Base-by-base conservation (phyloP, 208 protist genomes). In the Leishmania tropica region DNA sequence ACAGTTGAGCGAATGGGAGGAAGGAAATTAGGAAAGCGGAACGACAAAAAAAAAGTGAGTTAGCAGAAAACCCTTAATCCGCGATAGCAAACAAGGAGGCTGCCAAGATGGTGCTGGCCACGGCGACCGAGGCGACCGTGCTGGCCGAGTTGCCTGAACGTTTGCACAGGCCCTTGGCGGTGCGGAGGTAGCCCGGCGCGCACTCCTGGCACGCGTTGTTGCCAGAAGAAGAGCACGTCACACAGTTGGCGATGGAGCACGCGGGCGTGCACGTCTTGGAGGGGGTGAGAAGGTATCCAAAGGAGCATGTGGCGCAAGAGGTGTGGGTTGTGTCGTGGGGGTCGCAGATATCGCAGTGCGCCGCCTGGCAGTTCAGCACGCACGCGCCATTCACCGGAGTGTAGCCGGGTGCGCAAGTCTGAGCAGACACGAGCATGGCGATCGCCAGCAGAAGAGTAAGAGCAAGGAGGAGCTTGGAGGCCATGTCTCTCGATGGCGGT, bases 261-360 rank as follows among this genome's bases (percentile, higher is more conserved):
- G 19, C 24, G 35, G 75, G 53, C 75, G 15, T 35, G 56, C 75
- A 79, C 2, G 37, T 11, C 42, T 53, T 67, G 56, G 2, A 28
- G 8, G 6, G 1, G 21, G 2, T 47, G 21, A 67, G 28, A 15
- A 19, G 5, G 75, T 48, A 79, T 40, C 75, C 75, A 3, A 40
- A 17, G 24, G 19, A 37, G 58, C 75, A 79, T 15, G 40, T 68
- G 3, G 19, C 10, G 24, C 75, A 79, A 1, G 7, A 3, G 7
- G 53, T 68, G 60, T 67, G 54, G 3, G 56, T 79, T n/a, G 19
- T 0, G 58, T 78, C 75, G 24, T 13, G 19, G 40, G 75, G 75
- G 28, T 60, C 51, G 37, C 75, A 78, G 37, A 78, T 62, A 42
- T 60, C 75, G 58, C 75, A 78, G 54, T 78, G 24, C 2, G 75